Evolutionary conservation across 768 basidiomycete species (phyloP), one percentile per base, ranked within the genome.

Genomic region (Scleroderma bovista): DNA sequence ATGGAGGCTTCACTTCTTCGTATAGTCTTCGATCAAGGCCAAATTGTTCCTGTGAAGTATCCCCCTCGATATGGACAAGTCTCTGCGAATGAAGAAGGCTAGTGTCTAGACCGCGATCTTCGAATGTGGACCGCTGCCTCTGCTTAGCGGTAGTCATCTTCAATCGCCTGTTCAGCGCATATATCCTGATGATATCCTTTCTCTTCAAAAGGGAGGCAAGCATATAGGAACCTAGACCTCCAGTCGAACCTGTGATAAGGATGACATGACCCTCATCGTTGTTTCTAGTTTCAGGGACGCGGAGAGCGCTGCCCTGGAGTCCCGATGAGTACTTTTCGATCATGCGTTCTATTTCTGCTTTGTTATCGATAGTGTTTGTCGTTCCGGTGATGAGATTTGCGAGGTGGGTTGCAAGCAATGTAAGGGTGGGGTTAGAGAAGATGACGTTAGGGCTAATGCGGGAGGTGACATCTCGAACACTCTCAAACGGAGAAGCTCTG

Each of bases 211-310:
- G 41, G 3, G 68, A 59, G 0, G 72, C 59, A 26, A 75, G 56
- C 15, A 72, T 44, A 44, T 69, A 65, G 2, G 70, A 67, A 15
- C 75, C 73, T 1, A 75, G 62, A 10, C 65, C 67, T 9, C 74
- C 75, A 6, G 74, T 75, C 1, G 73, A 69, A 13, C 75, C 74
- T 3, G 75, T 75, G 31, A 75, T 52, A 1, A 74, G 61, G 5
- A 72, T 63, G 6, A 63, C 58, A 6, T 34, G 44, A 15, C 10
- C 29, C 11, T 33, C 31, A 32, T 32, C 31, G 16, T 17, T 19
- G 31, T 17, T 31, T 23, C 29, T 19, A 12, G 54, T 51, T 17
- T 56, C n/a, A n/a, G n/a, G n/a, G n/a, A n/a, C n/a, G n/a, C n/a
- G n/a, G n/a, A n/a, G n/a, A n/a, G n/a, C n/a, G n/a, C n/a, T n/a